A percentile compares a stretch with the other conserved stretches of the same genome.
Evolutionary conservation across 2,329 filamentous ascomycete genomes (phyloP).

Genomic region (Fusarium verticillioides): DNA sequence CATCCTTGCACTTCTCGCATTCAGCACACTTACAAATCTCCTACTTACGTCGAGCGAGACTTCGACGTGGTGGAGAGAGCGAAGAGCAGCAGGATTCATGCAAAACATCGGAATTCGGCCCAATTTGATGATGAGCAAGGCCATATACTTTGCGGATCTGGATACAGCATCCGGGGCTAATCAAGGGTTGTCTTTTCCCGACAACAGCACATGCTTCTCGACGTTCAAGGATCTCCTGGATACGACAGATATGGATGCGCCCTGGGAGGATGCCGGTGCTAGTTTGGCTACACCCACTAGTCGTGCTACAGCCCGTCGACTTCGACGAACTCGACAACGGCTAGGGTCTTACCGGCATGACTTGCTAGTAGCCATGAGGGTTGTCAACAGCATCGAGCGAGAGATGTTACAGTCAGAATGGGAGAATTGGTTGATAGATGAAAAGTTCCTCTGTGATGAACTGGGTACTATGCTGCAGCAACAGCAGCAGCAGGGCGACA

Average conservation of each 20-base stretch:
- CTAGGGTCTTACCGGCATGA: constrained; percentile 90
- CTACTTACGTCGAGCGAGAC: constrained; percentile 79
- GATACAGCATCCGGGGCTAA: constrained; percentile 67
- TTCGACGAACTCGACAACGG: constrained; percentile 83
- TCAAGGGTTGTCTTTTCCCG: constrained; percentile 49
- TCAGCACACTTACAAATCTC: constrained; percentile 79
- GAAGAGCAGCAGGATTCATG: constrained; percentile 85
- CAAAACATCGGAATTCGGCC: constrained; percentile 80
- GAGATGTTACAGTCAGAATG: constrained; percentile 90
- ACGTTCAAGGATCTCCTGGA: constrained; percentile 71
- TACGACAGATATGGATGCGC: constrained; percentile 66
- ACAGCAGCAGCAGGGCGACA: constrained; percentile 24
- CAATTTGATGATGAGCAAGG: constrained; percentile 83
- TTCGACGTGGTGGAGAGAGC: constrained; percentile 86
- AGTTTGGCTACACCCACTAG: constrained; percentile 60
- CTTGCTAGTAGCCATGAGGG: constrained; percentile 86
- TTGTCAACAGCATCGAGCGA: constrained; percentile 88
- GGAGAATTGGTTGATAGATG: constrained; percentile 90
- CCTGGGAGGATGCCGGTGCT: constrained; percentile 64
- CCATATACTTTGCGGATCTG: constrained; percentile 85
- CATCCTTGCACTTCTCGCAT: constrained; percentile 73
- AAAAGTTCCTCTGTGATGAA: constrained; percentile 79
- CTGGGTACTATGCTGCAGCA: constrained; percentile 61
- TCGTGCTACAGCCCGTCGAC: constrained; percentile 68
- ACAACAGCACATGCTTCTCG: constrained; percentile 68